Conservation (phyloP, 257 asterid species). For the Nicotiana tabacum region DNA sequence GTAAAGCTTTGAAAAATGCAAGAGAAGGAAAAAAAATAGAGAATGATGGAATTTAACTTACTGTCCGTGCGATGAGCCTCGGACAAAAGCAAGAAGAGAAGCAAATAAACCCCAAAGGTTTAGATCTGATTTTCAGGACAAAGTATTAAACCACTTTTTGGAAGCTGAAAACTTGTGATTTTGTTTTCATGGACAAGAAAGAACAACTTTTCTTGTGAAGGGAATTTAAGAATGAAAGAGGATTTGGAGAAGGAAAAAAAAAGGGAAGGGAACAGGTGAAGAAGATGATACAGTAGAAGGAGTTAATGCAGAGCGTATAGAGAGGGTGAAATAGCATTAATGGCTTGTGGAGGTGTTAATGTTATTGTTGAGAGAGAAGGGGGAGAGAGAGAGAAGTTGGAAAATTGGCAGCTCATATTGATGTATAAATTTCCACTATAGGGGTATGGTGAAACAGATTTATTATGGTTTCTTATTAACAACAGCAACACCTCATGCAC, state of each 20-base stretch:
- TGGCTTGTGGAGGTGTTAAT: slow-evolving; percentile 44
- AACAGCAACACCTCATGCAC: too few relatives aligned
- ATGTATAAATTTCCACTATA: slow-evolving; percentile 29
- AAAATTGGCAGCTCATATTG: slow-evolving; percentile 28
- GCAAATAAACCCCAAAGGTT: background rate
- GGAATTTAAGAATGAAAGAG: slow-evolving; percentile 43
- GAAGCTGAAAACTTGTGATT: background rate
- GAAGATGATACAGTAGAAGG: slow-evolving; percentile 29
- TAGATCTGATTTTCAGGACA: background rate
- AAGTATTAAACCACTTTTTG: background rate
- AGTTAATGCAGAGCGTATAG: slow-evolving; percentile 72
- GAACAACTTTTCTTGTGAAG: slow-evolving; percentile 46
- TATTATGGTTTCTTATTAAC: too few relatives aligned
- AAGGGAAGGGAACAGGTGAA: background rate
- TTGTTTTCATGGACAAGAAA: background rate
- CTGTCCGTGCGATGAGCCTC: background rate
- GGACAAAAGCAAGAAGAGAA: background rate
- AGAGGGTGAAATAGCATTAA: slow-evolving; percentile 74
- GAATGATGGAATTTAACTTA: background rate
- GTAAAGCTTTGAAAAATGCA: background rate
- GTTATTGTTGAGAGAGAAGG: slow-evolving; percentile 38
- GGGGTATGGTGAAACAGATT: background rate
- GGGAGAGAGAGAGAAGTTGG: slow-evolving; percentile 10
- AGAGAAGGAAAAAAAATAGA: background rate
- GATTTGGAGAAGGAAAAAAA: slow-evolving; percentile 11